These are phyloP conservation scores for Quercus aquifolioides DNA, from an alignment of 306 rosid genomes.

Conservation along the genomic window DNA sequence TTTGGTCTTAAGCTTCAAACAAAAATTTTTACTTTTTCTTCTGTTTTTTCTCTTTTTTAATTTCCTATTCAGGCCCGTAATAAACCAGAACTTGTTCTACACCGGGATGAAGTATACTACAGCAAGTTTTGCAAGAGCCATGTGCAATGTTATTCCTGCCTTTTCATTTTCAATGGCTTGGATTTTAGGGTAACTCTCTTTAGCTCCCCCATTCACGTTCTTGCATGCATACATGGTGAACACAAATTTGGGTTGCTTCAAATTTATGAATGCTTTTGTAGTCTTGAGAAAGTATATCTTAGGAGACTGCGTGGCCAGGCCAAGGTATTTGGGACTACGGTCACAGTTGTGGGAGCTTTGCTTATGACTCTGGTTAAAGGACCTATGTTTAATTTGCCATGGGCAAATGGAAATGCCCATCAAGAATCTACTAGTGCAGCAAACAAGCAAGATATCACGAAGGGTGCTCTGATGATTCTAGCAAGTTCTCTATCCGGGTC, in stretches of 20 bases:
- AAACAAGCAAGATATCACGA: conserved; percentile 27
- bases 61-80: conserved; percentile 42
- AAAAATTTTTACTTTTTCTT: too few relatives aligned
- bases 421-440: conserved; percentile 12
- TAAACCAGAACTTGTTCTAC: conserved; percentile 56
- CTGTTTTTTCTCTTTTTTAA: too few relatives aligned
- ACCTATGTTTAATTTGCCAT: conserved; percentile 33
- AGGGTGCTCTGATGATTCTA: conserved; percentile 44
- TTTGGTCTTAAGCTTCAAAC: too few relatives aligned
- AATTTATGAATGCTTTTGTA: conserved; percentile 5
- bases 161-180: conserved; percentile 58
- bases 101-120: conserved; percentile 52
- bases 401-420: conserved; percentile 23
- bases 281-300: conserved; percentile 47
- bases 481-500: conserved; percentile 50
- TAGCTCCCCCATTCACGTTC: background rate
- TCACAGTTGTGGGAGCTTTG: conserved; percentile 54
- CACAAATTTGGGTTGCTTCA: background rate
- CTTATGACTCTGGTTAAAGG: conserved; percentile 43
- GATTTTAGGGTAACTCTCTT: conserved; percentile 21
- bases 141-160: conserved; percentile 60
- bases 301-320: conserved; percentile 34
- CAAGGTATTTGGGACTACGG: conserved; percentile 38
- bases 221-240: too few relatives aligned
- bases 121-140: conserved; percentile 47